These are phyloP conservation scores for Penicillium sp. DNA, from an alignment of 2,329 filamentous ascomycete genomes.

Conservation along the genomic window DNA sequence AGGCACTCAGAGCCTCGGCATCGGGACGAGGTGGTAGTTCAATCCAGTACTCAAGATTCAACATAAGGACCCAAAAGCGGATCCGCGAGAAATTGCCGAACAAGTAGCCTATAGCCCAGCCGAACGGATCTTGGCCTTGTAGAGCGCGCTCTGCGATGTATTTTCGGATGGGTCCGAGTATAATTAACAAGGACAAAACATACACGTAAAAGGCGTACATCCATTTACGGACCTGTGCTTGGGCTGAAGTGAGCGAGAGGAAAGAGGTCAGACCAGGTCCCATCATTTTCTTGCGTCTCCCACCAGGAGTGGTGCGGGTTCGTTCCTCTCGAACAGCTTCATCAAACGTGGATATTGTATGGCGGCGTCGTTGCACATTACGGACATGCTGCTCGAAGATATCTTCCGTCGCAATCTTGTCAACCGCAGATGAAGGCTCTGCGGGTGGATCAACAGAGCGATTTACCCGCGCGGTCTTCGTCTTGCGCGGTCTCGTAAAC, in stretches of 20 bases:
- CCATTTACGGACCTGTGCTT: constrained; percentile 78
- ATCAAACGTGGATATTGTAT: constrained; percentile 54
- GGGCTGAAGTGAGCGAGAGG: constrained; percentile 73
- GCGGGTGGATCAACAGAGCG: constrained; percentile 14
- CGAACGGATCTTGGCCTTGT: constrained; percentile 72
- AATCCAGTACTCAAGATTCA: constrained; percentile 73
- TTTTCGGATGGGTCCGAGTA: constrained; percentile 68
- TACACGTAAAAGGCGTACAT: constrained; percentile 81
- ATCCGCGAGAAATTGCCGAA: constrained; percentile 75
- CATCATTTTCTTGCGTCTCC: constrained; percentile 64
- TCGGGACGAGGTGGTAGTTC: constrained; percentile 58
- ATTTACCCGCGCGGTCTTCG: constrained; percentile 24
- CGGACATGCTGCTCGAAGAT: constrained; percentile 21
- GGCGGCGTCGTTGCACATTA: constrained; percentile 34
- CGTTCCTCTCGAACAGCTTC: constrained; percentile 31
- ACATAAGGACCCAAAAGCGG: constrained; percentile 67
- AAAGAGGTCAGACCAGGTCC: constrained; percentile 69
- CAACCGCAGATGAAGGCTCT: constrained; percentile 24
- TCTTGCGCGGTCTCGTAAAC: constrained; percentile 38
- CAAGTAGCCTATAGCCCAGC: constrained; percentile 89
- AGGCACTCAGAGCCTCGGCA: constrained; percentile 33
- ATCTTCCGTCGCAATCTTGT: constrained; percentile 26
- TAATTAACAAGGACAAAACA: constrained; percentile 60
- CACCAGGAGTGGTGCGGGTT: constrained; percentile 56
- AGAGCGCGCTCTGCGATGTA: constrained; percentile 70